These are phyloP conservation scores for Hepatocystis sp. DNA, from an alignment of 169 alveolate genomes.

Conservation along the genomic window DNA sequence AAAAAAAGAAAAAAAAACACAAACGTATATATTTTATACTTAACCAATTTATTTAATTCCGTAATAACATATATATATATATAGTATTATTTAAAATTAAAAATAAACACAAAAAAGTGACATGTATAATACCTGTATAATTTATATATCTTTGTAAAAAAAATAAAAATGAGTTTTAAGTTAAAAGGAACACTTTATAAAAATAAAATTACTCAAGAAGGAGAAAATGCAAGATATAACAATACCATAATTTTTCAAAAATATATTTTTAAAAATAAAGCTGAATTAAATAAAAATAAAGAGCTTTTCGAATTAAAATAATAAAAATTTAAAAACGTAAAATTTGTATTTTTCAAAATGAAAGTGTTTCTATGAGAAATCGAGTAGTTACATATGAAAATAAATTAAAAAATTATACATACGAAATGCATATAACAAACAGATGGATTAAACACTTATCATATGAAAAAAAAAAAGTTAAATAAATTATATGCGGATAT, in stretches of 20 bases:
- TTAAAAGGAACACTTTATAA: conserved; percentile 21
- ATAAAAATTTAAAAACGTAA: conserved; percentile 34
- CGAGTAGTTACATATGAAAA: conserved; percentile 17
- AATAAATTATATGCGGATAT: conserved; percentile 31
- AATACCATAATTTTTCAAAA: conserved; percentile 29
- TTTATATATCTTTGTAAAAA: no score
- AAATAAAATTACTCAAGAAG: conserved; percentile 21
- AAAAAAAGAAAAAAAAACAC: no score
- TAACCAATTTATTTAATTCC: no score
- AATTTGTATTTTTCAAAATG: conserved; percentile 29
- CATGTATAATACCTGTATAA: no score
- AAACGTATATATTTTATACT: no score
- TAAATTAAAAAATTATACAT: conserved; percentile 12
- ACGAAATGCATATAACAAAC: conserved; percentile 30
- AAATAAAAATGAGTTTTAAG: conserved; percentile 22
- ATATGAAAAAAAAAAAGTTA: conserved; percentile 26
- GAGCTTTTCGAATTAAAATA: conserved; percentile 21
- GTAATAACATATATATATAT: no score
- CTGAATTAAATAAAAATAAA: conserved; percentile 20
- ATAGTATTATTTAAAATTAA: no score
- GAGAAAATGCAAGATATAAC: conserved; percentile 30
- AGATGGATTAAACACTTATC: conserved; percentile 22
- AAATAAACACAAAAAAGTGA: no score
- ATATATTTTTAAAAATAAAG: conserved; percentile 8
- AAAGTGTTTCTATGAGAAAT: conserved; percentile 34